These are phyloP conservation scores for Colletotrichum simmondsii DNA, from an alignment of 2,329 filamentous ascomycete species.

Conservation along the genomic window DNA sequence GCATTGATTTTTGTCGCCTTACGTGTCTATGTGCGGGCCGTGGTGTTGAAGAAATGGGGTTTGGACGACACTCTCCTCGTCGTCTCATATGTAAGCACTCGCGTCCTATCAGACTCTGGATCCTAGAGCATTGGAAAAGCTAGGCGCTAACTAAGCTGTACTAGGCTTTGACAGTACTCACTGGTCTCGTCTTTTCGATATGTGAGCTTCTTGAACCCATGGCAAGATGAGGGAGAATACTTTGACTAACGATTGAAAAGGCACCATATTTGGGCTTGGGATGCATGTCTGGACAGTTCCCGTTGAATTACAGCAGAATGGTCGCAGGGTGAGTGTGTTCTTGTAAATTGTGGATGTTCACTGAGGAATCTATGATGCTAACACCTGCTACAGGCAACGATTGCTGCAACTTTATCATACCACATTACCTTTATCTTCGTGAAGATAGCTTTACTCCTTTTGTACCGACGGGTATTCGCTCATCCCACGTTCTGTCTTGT, in stretches of 20 bases:
- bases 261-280: slow-evolving; percentile 9
- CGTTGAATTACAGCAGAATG: background rate
- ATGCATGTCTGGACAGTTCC: slow-evolving; percentile 19
- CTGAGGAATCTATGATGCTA: background rate
- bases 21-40: slow-evolving; percentile 17
- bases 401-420: slow-evolving; percentile 19
- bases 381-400: background rate
- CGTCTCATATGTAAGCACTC: slow-evolving; percentile 13
- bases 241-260: background rate
- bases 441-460: slow-evolving; percentile 24
- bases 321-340: background rate
- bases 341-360: too few species aligned
- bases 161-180: slow-evolving; percentile 1
- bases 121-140: background rate
- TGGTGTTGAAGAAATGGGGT: slow-evolving; percentile 24
- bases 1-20: slow-evolving; percentile 15
- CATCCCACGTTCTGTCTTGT: background rate
- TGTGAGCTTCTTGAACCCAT: background rate
- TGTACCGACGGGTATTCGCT: slow-evolving; percentile 20
- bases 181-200: background rate
- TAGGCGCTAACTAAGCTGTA: background rate
- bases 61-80: slow-evolving; percentile 12
- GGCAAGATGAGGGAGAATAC: too few species aligned
- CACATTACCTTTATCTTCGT: slow-evolving; percentile 17
- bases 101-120: background rate